These are phyloP conservation scores for Candida hungchunana DNA, from an alignment of 805 yeast genomes.

Conservation along the genomic window DNA sequence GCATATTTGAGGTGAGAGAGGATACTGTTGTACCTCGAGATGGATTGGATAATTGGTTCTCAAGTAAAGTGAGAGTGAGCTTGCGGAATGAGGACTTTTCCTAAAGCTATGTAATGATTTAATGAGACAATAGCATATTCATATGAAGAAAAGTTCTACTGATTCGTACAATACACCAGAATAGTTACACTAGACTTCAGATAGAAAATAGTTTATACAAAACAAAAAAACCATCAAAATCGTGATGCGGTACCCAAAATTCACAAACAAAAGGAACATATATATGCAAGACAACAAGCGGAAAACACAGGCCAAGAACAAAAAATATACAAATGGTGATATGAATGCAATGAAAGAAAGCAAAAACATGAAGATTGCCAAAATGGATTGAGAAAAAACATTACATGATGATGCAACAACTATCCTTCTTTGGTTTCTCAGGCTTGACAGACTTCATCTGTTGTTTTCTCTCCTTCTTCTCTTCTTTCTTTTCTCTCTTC, in stretches of 20 bases:
- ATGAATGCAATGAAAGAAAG: no score
- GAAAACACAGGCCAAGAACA: no score
- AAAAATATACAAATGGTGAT: no score
- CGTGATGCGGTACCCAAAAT: background rate
- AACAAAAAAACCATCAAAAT: background rate
- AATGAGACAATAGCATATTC: no score
- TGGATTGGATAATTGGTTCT: constrained; percentile 46
- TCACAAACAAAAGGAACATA: background rate
- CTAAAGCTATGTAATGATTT: no score
- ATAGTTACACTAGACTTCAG: background rate
- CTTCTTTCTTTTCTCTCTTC: background rate
- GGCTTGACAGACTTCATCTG: background rate
- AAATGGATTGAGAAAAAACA: background rate
- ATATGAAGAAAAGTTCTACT: no score
- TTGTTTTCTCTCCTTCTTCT: background rate
- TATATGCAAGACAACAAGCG: constrained; percentile 2
- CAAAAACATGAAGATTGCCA: no score
- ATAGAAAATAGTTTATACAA: background rate
- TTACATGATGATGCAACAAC: constrained; percentile 15
- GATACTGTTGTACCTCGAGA: constrained; percentile 36
- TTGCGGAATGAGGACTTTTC: constrained; percentile 7
- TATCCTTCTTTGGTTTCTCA: constrained; percentile 1
- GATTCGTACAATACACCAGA: no score
- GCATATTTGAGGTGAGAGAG: constrained; percentile 38
- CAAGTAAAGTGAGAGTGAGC: constrained; percentile 30